These are phyloP conservation scores for Saitozyma sp. DNA, from an alignment of 768 basidiomycete species.

Conservation along the genomic window DNA sequence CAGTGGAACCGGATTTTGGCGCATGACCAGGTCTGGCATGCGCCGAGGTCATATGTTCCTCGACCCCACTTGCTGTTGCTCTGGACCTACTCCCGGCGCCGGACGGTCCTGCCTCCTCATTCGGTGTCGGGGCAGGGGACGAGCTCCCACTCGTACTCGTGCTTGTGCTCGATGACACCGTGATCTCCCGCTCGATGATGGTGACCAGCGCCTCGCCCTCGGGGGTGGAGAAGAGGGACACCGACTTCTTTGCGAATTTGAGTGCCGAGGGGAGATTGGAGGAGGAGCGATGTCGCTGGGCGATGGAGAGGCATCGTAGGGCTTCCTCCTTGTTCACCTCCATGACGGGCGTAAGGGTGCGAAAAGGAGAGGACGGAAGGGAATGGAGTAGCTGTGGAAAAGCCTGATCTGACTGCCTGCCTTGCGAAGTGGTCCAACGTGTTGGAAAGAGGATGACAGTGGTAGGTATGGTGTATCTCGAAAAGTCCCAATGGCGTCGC, in stretches of 20 bases:
- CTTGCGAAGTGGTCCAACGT: background rate
- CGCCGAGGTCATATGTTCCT: slow-evolving; percentile 51
- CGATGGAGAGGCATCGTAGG: slow-evolving; percentile 73
- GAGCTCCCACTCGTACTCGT: slow-evolving; percentile 54
- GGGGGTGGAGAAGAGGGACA: slow-evolving; percentile 74
- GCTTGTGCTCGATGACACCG: slow-evolving; percentile 14
- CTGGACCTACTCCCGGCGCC: slow-evolving; percentile 29
- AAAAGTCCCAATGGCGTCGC: no score
- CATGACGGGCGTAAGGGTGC: slow-evolving; percentile 18
- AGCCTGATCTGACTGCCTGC: background rate
- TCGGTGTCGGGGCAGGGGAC: slow-evolving; percentile 42
- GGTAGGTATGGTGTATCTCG: no score
- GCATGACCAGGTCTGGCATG: slow-evolving; percentile 57
- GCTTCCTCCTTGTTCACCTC: slow-evolving; percentile 81
- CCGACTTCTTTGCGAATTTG: slow-evolving; percentile 86
- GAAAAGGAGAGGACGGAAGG: background rate
- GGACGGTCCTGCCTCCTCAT: slow-evolving; percentile 44
- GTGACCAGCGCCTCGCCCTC: slow-evolving; percentile 70
- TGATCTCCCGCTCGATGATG: slow-evolving; percentile 63
- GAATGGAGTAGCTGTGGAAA: background rate
- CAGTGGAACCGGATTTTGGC: slow-evolving; percentile 1
- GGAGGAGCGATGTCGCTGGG: slow-evolving; percentile 69
- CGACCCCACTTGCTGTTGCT: slow-evolving; percentile 56
- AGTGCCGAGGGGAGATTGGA: slow-evolving; percentile 74
- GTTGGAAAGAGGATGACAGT: no score